Evolutionary conservation across 2,329 filamentous ascomycete genomes (phyloP).

Genomic region (Diplodia sapinea): DNA sequence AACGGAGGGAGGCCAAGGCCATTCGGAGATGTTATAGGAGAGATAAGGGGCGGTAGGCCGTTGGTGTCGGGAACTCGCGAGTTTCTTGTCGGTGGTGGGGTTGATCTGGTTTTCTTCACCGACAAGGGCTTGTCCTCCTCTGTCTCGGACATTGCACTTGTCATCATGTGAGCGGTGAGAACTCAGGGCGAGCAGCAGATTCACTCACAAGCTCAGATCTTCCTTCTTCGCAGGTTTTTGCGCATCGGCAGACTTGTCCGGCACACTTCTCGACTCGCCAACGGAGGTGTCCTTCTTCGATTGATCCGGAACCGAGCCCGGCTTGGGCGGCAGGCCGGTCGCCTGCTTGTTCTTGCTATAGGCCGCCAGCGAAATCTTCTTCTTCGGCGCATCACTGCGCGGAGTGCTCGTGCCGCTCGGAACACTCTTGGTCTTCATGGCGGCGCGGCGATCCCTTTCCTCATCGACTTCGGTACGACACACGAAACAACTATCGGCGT

Average conservation of each 20-base stretch:
- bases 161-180: constrained; percentile 12
- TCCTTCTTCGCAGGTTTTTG: constrained; percentile 7
- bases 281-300: constrained; percentile 18
- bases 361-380: constrained; percentile 66
- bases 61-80: constrained; percentile 47
- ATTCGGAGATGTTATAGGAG: constrained; percentile 51
- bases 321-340: constrained; percentile 37
- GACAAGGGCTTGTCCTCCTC: constrained; percentile 28
- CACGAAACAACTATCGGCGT: constrained; percentile 56
- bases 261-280: constrained; percentile 10
- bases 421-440: constrained; percentile 41
- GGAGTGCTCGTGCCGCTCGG: constrained; percentile 45
- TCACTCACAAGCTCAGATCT: constrained; percentile 17
- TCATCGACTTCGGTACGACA: constrained; percentile 61
- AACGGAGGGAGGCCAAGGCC: constrained; percentile 56
- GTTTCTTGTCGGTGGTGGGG: constrained; percentile 44
- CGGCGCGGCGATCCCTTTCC: constrained; percentile 55
- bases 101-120: constrained; percentile 10
- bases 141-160: constrained; percentile 20
- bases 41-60: constrained; percentile 47
- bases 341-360: constrained; percentile 63
- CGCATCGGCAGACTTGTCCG: constrained; percentile 21
- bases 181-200: background rate
- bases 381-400: constrained; percentile 55
- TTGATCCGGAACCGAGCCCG: constrained; percentile 6